These are phyloP conservation scores for Bacidia gigantensis DNA, from an alignment of 495 filamentous ascomycete species.

Conservation along the genomic window DNA sequence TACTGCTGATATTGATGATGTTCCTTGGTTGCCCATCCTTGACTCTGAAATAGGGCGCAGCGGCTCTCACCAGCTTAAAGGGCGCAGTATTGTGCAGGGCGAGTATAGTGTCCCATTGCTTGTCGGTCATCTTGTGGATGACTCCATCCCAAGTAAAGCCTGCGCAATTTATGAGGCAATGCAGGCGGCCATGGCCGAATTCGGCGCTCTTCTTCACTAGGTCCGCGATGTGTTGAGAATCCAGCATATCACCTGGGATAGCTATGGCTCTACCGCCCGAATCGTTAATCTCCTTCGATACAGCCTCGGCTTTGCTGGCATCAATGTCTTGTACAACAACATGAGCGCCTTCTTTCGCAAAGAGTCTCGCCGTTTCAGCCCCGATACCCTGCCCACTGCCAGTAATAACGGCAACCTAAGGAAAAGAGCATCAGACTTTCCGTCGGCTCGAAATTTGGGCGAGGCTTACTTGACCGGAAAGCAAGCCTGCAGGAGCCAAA, in stretches of 20 bases:
- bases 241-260: slow-evolving; percentile 59
- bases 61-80: slow-evolving; percentile 66
- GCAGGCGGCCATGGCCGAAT: slow-evolving; percentile 74
- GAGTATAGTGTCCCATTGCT: slow-evolving; percentile 80
- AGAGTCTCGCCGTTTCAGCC: slow-evolving; percentile 65
- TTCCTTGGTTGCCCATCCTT: slow-evolving; percentile 65
- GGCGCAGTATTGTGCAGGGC: slow-evolving; percentile 68
- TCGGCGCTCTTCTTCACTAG: slow-evolving; percentile 61
- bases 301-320: slow-evolving; percentile 48
- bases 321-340: slow-evolving; percentile 77
- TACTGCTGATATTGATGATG: slow-evolving; percentile 71
- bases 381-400: slow-evolving; percentile 83
- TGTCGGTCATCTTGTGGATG: slow-evolving; percentile 67
- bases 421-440: background rate
- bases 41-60: slow-evolving; percentile 74
- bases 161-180: slow-evolving; percentile 80
- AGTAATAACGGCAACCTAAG: slow-evolving; percentile 60
- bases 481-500: slow-evolving; percentile 63
- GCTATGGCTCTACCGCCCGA: slow-evolving; percentile 49
- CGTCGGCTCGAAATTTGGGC: background rate
- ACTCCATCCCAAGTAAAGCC: slow-evolving; percentile 85
- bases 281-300: slow-evolving; percentile 50
- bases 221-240: slow-evolving; percentile 47
- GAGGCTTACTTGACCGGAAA: slow-evolving; percentile 48
- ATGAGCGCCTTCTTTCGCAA: slow-evolving; percentile 75